phyloP scores from a whole-genome alignment of 2,329 filamentous ascomycete species.

The Talaromyces sp. region DNA sequence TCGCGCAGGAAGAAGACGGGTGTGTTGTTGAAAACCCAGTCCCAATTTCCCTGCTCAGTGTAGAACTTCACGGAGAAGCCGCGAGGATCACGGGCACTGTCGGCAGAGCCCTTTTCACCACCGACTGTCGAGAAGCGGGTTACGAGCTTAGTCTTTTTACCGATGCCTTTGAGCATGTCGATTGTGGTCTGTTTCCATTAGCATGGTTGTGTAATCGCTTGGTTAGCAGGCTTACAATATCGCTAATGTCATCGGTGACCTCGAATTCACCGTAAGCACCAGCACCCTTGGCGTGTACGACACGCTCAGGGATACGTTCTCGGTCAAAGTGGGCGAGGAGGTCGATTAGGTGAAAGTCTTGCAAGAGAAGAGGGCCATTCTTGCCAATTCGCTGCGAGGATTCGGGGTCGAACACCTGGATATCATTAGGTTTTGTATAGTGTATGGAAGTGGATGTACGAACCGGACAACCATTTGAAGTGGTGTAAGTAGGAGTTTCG shows the following conservation, averaged over 20 bases:
- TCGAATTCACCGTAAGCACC: slow-evolving; percentile 44
- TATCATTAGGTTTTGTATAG: not conserved
- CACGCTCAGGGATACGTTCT: slow-evolving; percentile 41
- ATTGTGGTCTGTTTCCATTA: slow-evolving; percentile 30
- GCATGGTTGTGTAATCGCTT: not conserved
- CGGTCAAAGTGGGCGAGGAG: slow-evolving; percentile 49
- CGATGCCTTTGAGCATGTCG: slow-evolving; percentile 55
- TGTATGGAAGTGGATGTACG: not conserved
- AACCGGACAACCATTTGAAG: slow-evolving; percentile 57
- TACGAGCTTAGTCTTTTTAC: slow-evolving; percentile 66
- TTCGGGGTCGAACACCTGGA: slow-evolving; percentile 50
- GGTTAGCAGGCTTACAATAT: slow-evolving; percentile 33
- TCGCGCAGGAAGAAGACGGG: slow-evolving; percentile 74
- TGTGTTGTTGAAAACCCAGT: slow-evolving; percentile 70
- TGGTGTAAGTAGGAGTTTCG: slow-evolving; percentile 58
- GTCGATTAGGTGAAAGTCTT: slow-evolving; percentile 65
- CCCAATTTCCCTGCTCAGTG: slow-evolving; percentile 71
- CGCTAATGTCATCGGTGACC: slow-evolving; percentile 49
- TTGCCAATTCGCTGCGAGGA: slow-evolving; percentile 53
- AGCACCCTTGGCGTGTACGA: slow-evolving; percentile 44
- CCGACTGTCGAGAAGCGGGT: slow-evolving; percentile 73
- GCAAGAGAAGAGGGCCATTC: slow-evolving; percentile 59
- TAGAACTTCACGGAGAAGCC: slow-evolving; percentile 72
- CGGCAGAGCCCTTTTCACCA: slow-evolving; percentile 67
- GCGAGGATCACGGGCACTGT: slow-evolving; percentile 68